phyloP scores from a whole-genome alignment of 768 basidiomycete genomes.

The Kwoniella bestiolae region DNA sequence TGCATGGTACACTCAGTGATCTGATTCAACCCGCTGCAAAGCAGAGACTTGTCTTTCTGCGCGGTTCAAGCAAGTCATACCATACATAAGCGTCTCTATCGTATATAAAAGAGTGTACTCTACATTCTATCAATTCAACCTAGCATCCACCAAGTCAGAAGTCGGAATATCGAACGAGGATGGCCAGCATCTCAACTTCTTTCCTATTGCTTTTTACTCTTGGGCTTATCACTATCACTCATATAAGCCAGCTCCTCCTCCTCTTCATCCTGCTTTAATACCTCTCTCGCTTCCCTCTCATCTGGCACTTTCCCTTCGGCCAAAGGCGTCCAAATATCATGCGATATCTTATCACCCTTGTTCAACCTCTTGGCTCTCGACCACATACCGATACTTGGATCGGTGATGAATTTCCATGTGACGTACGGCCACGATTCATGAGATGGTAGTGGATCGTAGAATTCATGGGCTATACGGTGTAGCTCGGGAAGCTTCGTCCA shows the following conservation, averaged over 20 bases:
- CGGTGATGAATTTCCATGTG: slow-evolving; percentile 89
- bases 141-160: neutral
- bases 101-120: neutral
- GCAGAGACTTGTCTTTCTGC: too few relatives aligned
- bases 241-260: slow-evolving; percentile 22
- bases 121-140: neutral
- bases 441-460: slow-evolving; percentile 82
- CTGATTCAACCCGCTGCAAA: too few relatives aligned
- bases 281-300: neutral
- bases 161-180: neutral
- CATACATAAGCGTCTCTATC: neutral
- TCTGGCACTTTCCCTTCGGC: neutral
- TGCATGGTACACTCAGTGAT: neutral
- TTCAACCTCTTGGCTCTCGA: slow-evolving; percentile 74
- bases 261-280: neutral
- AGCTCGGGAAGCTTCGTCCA: slow-evolving; percentile 92
- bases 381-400: slow-evolving; percentile 84
- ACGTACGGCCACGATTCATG: slow-evolving; percentile 96
- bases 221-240: slow-evolving; percentile 6
- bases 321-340: slow-evolving; percentile 50
- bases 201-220: neutral
- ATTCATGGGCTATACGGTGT: slow-evolving; percentile 82
- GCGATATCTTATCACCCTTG: slow-evolving; percentile 47
- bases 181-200: slow-evolving; percentile 2
- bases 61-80: neutral